Percentiles rank a stretch among this genome's conserved stretches.
Evolutionary conservation across 1,284 basidiomycete species (phyloP).

Genomic region (Tremellales sp.): DNA sequence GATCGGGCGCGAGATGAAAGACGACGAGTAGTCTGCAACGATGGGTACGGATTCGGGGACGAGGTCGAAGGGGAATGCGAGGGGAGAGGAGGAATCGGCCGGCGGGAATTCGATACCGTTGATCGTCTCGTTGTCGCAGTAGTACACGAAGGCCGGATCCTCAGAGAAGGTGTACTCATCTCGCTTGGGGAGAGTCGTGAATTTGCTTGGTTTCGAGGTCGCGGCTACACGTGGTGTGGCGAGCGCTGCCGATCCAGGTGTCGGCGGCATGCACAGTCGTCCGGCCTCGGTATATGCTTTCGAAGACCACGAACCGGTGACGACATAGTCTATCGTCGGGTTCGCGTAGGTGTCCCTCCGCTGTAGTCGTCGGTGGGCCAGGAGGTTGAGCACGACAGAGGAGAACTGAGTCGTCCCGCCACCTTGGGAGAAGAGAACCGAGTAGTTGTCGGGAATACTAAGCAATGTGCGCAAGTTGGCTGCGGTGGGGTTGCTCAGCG

Average conservation of each 20-base stretch:
- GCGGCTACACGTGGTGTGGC: conserved; percentile 64
- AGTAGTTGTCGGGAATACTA: conserved; percentile 74
- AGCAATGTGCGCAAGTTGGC: conserved; percentile 68
- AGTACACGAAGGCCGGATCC: conserved; percentile 83
- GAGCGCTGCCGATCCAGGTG: conserved; percentile 43
- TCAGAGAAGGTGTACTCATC: conserved; percentile 70
- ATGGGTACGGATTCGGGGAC: conserved; percentile 71
- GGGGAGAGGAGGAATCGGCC: conserved; percentile 67
- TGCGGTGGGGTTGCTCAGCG: conserved; percentile 8
- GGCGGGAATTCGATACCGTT: conserved; percentile 86
- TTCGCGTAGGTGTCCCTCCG: conserved; percentile 50
- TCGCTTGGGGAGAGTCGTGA: conserved; percentile 74
- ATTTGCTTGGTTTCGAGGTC: conserved; percentile 64
- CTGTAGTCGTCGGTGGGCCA: conserved; percentile 57
- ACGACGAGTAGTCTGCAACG: conserved; percentile 93
- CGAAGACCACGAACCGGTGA: conserved; percentile 88
- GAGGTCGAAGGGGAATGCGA: conserved; percentile 80
- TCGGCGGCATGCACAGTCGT: conserved; percentile 55
- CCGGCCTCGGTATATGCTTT: conserved; percentile 78
- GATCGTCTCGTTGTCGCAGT: conserved; percentile 99
- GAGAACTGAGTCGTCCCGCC: conserved; percentile 88
- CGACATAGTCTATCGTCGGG: conserved; percentile 70
- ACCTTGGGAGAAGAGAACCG: conserved; percentile 85
- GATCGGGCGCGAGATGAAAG: conserved; percentile 95
- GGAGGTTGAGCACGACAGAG: conserved; percentile 79